Conservation (phyloP, 2,329 filamentous ascomycete species). For the Colletotrichum sp. region DNA sequence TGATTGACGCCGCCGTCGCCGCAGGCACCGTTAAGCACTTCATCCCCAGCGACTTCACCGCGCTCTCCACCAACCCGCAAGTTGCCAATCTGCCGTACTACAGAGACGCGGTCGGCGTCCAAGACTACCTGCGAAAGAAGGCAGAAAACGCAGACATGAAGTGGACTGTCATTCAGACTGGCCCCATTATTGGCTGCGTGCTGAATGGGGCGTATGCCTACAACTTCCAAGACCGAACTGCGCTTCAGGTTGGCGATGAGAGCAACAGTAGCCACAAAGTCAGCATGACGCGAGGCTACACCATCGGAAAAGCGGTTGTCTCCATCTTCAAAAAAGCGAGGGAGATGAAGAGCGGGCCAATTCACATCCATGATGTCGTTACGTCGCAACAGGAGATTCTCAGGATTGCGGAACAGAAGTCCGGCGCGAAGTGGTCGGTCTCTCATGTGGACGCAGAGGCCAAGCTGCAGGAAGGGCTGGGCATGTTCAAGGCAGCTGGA, state of each 20-base stretch:
- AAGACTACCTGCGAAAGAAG: conserved; percentile 3
- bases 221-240: conserved; percentile 21
- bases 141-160: conserved; percentile 21
- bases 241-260: conserved; percentile 41
- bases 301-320: conserved; percentile 51
- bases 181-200: conserved; percentile 42
- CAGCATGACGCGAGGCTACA: conserved; percentile 49
- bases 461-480: neutral
- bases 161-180: conserved; percentile 43
- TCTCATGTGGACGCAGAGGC: neutral
- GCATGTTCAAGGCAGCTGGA: neutral
- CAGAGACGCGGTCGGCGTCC: conserved; percentile 19
- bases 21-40: conserved; percentile 57
- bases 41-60: conserved; percentile 55
- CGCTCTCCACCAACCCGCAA: conserved; percentile 21
- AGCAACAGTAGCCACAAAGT: conserved; percentile 52
- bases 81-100: conserved; percentile 21
- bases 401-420: conserved; percentile 25
- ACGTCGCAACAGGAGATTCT: conserved; percentile 57
- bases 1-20: conserved; percentile 58
- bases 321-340: conserved; percentile 48
- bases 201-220: neutral
- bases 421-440: neutral
- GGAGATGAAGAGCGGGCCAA: conserved; percentile 55
- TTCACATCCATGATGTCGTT: conserved; percentile 55